These are phyloP conservation scores for Psilocybe cubensis DNA, from an alignment of 768 basidiomycete genomes.

Conservation along the genomic window DNA sequence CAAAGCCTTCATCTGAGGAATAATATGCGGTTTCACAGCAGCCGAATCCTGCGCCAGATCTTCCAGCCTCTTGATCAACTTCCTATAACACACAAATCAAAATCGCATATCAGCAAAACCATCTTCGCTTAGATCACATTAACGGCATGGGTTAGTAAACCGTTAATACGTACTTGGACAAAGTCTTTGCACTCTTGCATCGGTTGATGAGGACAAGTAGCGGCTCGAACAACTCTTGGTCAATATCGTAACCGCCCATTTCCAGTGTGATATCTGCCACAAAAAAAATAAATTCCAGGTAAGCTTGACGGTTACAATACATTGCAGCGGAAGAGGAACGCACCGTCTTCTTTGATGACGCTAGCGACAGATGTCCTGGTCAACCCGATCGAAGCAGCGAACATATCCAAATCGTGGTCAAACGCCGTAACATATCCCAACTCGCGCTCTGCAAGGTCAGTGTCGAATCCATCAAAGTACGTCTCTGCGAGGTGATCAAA, in stretches of 20 bases:
- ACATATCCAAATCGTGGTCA: slow-evolving; percentile 93
- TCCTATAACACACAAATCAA: slow-evolving; percentile 63
- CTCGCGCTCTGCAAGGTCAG: slow-evolving; percentile 90
- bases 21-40: slow-evolving; percentile 72
- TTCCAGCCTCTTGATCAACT: slow-evolving; percentile 84
- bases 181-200: slow-evolving; percentile 76
- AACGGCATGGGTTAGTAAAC: not conserved
- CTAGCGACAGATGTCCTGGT: slow-evolving; percentile 84
- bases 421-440: slow-evolving; percentile 80
- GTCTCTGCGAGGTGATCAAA: slow-evolving; percentile 92
- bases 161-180: slow-evolving; percentile 65
- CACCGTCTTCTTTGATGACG: slow-evolving; percentile 80
- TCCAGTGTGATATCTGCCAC: slow-evolving; percentile 71
- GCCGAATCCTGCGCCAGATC: slow-evolving; percentile 73
- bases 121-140: not conserved
- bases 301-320: not conserved
- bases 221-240: slow-evolving; percentile 79
- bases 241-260: slow-evolving; percentile 73
- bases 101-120: no score
- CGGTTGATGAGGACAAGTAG: slow-evolving; percentile 82
- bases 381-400: slow-evolving; percentile 89
- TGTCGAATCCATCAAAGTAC: slow-evolving; percentile 81
- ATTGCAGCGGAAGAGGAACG: no score
- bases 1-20: slow-evolving; percentile 74
- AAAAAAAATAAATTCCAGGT: not conserved